Base-by-base conservation (phyloP, 1,284 basidiomycete genomes). In the Sporisorium exsertum region DNA sequence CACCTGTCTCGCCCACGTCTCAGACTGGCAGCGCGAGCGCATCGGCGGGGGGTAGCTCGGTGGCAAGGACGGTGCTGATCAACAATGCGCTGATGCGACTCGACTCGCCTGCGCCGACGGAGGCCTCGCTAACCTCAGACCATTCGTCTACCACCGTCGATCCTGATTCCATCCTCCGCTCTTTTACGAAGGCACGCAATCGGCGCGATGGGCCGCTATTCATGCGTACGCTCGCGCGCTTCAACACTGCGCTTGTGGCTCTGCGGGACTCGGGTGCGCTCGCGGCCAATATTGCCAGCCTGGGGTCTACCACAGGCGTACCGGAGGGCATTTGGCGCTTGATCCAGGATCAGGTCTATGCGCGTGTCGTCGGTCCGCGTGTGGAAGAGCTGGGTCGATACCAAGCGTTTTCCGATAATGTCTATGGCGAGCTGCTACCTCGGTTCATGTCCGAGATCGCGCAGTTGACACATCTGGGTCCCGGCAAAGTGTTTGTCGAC, bases 321-420 rank as follows among this genome's bases (percentile, higher is more conserved):
- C 79, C 80, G 0, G 82, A 85, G 60, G 78, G 79, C 15, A 77
- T 89, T 2, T 90, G 89, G 89, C 82, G 86, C 26, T 80, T 87
- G 56, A 86, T 89, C 13, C 86, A 88, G 62, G 87, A 88, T 24
- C 88, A 89, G 82, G 86, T 87, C 20, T 90, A 90, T 68, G 87
- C 89, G 33, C 84, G 89, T 10, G 85, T 87, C 1, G 88, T 89
- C 0, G 89, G 88, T 3, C 89, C 89, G 0, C 87, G 87, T 40
- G 84, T 87, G 6, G 86, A 87, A 32, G 81, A 85, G 56, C 81
- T 90, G 27, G 87, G 87, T 53, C 85, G 85, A 26, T 88, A 88
- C 71, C 81, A 82, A 56, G 84, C 87, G 5, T 87, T 87, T 59
- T 77, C 72, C 6, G 84, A 85, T 63, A 81, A 83, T 40, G 84